Conservation (phyloP, 2,329 filamentous ascomycete genomes). For the Torrubiellomyces zombiae region DNA sequence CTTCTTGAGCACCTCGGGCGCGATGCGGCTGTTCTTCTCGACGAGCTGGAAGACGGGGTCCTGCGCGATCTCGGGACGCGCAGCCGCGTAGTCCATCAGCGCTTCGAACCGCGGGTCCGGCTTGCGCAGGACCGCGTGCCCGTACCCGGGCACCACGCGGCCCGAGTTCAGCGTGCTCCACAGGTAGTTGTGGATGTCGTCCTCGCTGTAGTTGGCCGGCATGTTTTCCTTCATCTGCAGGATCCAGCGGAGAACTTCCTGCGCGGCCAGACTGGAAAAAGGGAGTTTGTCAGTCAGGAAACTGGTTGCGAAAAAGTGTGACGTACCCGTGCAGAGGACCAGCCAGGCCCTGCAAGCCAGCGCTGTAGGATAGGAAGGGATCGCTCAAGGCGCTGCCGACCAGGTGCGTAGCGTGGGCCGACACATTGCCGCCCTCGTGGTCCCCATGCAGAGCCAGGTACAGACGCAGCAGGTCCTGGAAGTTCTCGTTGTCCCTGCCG, state of each 20-base stretch:
- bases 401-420: constrained; percentile 84
- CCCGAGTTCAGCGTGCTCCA: constrained; percentile 89
- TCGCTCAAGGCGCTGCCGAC: constrained; percentile 91
- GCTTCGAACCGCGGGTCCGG: constrained; percentile 94
- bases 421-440: constrained; percentile 96
- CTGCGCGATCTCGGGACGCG: constrained; percentile 66
- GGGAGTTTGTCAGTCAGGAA: not conserved
- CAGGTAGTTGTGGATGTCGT: constrained; percentile 76
- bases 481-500: constrained; percentile 74
- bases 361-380: constrained; percentile 89
- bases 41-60: constrained; percentile 92
- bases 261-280: constrained; percentile 58
- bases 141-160: constrained; percentile 87
- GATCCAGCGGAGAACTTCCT: constrained; percentile 95
- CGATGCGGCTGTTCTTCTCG: constrained; percentile 81
- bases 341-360: constrained; percentile 84
- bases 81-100: constrained; percentile 83
- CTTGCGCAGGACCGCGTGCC: constrained; percentile 89
- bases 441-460: constrained; percentile 96
- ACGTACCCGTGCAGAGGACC: constrained; percentile 51
- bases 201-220: constrained; percentile 57
- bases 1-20: constrained; percentile 76
- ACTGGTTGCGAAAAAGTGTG: not conserved
- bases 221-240: constrained; percentile 87
- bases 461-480: constrained; percentile 85